phyloP scores from a whole-genome alignment of 2,329 filamentous ascomycete species.

The Cytospora piceae region DNA sequence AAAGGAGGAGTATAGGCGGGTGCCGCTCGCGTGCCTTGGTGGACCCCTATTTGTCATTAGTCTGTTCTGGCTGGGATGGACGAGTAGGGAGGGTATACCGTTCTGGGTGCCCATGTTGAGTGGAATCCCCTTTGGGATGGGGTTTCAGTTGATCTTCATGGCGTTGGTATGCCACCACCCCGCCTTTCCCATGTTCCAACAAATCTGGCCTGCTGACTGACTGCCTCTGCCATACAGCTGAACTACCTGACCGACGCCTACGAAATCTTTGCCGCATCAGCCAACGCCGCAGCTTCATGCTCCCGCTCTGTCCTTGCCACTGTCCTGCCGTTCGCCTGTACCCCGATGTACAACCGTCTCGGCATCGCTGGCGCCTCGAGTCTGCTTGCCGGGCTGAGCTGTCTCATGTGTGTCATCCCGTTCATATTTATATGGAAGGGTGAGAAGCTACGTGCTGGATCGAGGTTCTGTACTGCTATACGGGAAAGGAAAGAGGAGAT shows the following conservation, averaged over 20 bases:
- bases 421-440: conserved; percentile 60
- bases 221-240: background rate
- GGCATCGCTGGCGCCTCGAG: conserved; percentile 56
- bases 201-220: background rate
- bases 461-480: conserved; percentile 65
- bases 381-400: conserved; percentile 54
- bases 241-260: conserved; percentile 72
- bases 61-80: conserved; percentile 67
- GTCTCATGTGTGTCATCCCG: conserved; percentile 54
- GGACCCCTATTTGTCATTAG: conserved; percentile 64
- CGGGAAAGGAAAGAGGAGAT: conserved; percentile 54
- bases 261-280: conserved; percentile 63
- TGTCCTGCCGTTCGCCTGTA: conserved; percentile 60
- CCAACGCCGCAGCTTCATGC: conserved; percentile 55
- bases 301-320: conserved; percentile 55
- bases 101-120: conserved; percentile 63
- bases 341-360: conserved; percentile 52
- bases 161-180: conserved; percentile 49
- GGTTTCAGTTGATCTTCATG: conserved; percentile 67
- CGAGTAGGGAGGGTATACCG: conserved; percentile 50
- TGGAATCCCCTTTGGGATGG: conserved; percentile 64
- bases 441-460: conserved; percentile 57
- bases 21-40: conserved; percentile 73
- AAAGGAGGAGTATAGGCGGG: conserved; percentile 67
- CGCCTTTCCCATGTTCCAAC: background rate